Base-by-base conservation (phyloP, 2,329 filamentous ascomycete species). In the Fusarium redolens region DNA sequence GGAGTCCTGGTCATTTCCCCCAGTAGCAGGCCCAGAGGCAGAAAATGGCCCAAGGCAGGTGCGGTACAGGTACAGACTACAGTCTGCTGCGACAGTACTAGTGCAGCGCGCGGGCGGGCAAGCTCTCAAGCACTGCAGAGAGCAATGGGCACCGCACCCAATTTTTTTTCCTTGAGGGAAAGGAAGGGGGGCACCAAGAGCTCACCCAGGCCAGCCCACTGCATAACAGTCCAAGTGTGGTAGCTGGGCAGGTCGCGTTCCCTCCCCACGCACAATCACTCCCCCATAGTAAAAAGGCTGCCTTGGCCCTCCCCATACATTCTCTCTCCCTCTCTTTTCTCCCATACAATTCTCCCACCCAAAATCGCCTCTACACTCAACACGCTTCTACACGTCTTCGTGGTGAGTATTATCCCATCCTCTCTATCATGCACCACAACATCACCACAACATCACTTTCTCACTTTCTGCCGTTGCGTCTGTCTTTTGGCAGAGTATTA, bases 231-330 rank as follows among this genome's bases (percentile, higher is more conserved):
- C 66, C 58, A 58, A 76, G 75, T 78, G 73, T 77, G 73, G 77
- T 74, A 77, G 73, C 70, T 76, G 69, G 73, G 67, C 68, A 76
- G 73, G 75, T 70, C 75, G 74, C 75, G 74, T 76, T 77, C 75
- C 66, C 77, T 77, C 77, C 80, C 80, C 82, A 80, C 86, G 71
- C 72, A 83, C 87, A 89, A 90, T 89, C 87, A 89, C 86, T 86
- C 86, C 82, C 86, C 85, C 87, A 87, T 87, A 89, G 87, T 90
- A 89, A 90, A 90, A 90, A 89, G 87, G 86, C 85, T 84, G 84
- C 84, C 83, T 83, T 83, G 83, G 83, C 82, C 82, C 80, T 78
- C 83, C 84, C 85, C 86, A 85, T 87, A 87, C 86, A 86, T 82
- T 84, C 85, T 84, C 77, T 83, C 84, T 83, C 82, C 80, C 84